Evolutionary conservation across 352 stramenopile genomes (phyloP).

Genomic region (Phytopythium litorale): DNA sequence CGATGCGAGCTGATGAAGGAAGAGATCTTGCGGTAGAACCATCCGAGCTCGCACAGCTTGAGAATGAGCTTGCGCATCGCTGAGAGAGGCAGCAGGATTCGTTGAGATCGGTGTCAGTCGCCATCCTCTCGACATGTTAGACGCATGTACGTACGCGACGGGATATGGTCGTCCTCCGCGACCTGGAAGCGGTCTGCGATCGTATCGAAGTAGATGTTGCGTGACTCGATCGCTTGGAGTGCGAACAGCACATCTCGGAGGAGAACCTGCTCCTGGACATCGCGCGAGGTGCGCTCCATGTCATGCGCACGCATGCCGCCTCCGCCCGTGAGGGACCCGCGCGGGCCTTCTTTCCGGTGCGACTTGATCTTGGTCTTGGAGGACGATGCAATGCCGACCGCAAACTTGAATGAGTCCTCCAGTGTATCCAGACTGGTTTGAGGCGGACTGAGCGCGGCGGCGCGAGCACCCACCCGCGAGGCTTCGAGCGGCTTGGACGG

Average conservation of each 20-base stretch:
- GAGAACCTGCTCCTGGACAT: conserved; percentile 86
- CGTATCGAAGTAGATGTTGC: conserved; percentile 83
- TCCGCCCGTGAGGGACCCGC: background rate
- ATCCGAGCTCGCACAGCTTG: conserved; percentile 85
- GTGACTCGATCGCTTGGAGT: conserved; percentile 92
- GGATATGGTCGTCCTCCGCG: conserved; percentile 64
- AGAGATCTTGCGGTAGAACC: conserved; percentile 87
- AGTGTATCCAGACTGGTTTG: conserved; percentile 48
- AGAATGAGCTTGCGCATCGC: conserved; percentile 82
- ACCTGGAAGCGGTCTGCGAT: conserved; percentile 79
- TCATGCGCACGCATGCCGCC: conserved; percentile 2
- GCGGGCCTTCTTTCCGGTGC: conserved; percentile 5
- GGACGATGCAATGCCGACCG: conserved; percentile 52
- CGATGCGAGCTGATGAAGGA: conserved; percentile 75
- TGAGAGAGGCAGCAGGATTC: conserved; percentile 14
- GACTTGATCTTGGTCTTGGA: conserved; percentile 27
- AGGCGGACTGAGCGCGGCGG: conserved; percentile 4
- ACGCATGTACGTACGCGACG: conserved; percentile 54
- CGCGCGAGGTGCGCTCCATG: conserved; percentile 4
- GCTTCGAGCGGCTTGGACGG: background rate
- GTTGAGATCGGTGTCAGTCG: background rate
- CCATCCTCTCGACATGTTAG: background rate
- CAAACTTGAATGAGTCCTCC: conserved; percentile 80
- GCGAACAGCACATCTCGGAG: conserved; percentile 90
- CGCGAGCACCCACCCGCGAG: background rate